Evolutionary conservation across 2,329 filamentous ascomycete species (phyloP).

Genomic region (Diaporthe citrichinensis): DNA sequence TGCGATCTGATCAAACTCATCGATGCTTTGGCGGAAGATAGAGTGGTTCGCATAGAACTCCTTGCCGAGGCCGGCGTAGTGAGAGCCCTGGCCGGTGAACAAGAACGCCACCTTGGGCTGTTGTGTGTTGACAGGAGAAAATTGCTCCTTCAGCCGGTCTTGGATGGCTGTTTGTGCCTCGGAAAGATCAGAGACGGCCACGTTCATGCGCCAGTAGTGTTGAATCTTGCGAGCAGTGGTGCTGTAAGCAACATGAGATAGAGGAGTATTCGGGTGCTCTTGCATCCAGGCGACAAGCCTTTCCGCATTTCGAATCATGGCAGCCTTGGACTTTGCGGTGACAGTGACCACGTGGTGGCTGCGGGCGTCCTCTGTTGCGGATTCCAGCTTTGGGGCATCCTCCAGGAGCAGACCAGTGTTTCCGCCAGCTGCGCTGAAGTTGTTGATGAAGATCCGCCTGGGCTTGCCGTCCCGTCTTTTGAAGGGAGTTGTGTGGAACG

Average conservation of each 20-base stretch:
- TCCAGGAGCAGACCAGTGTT: slow-evolving; percentile 78
- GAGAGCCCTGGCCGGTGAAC: slow-evolving; percentile 71
- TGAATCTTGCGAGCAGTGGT: slow-evolving; percentile 77
- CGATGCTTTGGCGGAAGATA: slow-evolving; percentile 66
- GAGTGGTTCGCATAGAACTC: slow-evolving; percentile 63
- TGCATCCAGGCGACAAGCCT: slow-evolving; percentile 69
- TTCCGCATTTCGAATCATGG: slow-evolving; percentile 72
- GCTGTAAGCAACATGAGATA: slow-evolving; percentile 75
- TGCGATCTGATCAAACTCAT: slow-evolving; percentile 69
- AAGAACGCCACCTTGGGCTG: slow-evolving; percentile 66
- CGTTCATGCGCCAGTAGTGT: slow-evolving; percentile 68
- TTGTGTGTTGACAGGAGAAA: slow-evolving; percentile 57
- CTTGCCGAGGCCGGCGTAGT: slow-evolving; percentile 65
- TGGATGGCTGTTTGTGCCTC: slow-evolving; percentile 60
- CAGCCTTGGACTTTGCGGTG: slow-evolving; percentile 67
- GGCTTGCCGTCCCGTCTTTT: slow-evolving; percentile 62
- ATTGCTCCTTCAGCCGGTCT: slow-evolving; percentile 59
- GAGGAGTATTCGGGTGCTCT: slow-evolving; percentile 63
- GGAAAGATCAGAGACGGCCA: slow-evolving; percentile 57
- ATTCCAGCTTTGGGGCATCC: slow-evolving; percentile 63
- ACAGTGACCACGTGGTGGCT: slow-evolving; percentile 71
- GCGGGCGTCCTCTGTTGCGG: slow-evolving; percentile 62
- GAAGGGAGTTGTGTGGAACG: slow-evolving; percentile 67
- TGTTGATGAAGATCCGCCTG: slow-evolving; percentile 72
- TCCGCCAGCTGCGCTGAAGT: slow-evolving; percentile 79